Evolutionary conservation across 345 rosid genomes (phyloP), one percentile per base, ranked within the genome.

Genomic region (Cardamine resedifolia): DNA sequence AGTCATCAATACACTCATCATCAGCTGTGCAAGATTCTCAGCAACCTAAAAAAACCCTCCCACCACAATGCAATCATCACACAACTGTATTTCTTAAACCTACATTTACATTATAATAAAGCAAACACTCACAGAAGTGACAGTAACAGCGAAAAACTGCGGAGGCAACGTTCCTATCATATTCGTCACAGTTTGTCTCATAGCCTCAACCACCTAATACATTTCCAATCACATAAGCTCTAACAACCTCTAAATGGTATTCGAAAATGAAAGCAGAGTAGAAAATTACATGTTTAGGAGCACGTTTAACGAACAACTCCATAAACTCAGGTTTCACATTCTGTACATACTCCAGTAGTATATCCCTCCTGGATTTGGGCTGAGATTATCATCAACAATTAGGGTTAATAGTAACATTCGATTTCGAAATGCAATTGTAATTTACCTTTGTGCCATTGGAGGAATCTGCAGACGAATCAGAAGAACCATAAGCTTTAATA

Each of bases 91-190:
- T 44, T 24, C 39, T 43, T 26, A 19, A 20, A 36, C 50, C 1
- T 20, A 58, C 63, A 45, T 47, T 16, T 16, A 23, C 27, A 23
- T 10, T 27, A 38, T 21, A 24, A 51, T n/a, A n/a, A 10, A 51
- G 3, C 33, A 60, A 45, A n/a, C 9, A 83, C 99, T 90, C 74
- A 91, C 98, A 47, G 98, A 85, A 64, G 90, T 77, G 68, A 95
- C 86, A 2, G 94, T 90, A 20, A 91, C 90, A 0, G 96, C 76
- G 34, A 91, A 91, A 79, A 91, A 95, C 67, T 95, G 96, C 0
- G 96, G 93, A 24, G 98, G 96, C n/a, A 95, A 72, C 3, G 99
- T 87, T 45, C 98, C 99, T 9, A 95, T 95, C 99, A 91, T 95
- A 73, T 88, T 91, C 20, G 96, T 84, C 70, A 95, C 96, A 0